Base-by-base conservation (phyloP, 1,139 yeast species). In the Sugiyamaella pinicola region DNA sequence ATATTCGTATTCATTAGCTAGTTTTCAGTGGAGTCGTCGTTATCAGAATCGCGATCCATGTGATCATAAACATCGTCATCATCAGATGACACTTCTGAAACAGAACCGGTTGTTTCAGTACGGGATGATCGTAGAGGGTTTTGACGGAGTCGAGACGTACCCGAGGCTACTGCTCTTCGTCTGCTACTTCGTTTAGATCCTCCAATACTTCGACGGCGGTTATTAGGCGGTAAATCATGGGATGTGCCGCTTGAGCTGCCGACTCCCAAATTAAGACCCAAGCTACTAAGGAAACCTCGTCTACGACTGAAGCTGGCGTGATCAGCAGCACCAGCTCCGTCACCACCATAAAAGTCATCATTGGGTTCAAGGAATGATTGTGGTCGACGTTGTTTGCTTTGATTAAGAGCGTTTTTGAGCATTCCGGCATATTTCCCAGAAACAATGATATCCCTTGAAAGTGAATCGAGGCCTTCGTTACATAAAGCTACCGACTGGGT, bases 71-170 rank as follows among this genome's bases (percentile, higher is more conserved):
- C 7, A 19, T 43, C 47, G 7, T 43, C 47, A 4, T 41, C 35
- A 6, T 43, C 39, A 21, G 47, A 43, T 4, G 47, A 42, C 37
- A 42, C 15, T 2, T 42, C 47, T n/a, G 47, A 43, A 15, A 31
- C 39, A 10, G 47, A 42, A 3, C 34, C 44, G 4, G 34, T 40
- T 6, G 12, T 5, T 21, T 38, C 44, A 4, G 28, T 12, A n/a
- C 28, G 37, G 8, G 37, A 13, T 4, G 28, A n/a, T 13, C 33
- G 31, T n/a, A 21, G 47, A 12, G 29, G 21, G n/a, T 28, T 18
- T 9, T 33, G 39, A 10, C 47, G 47, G 2, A 22, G 8, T 10
- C 39, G 26, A 2, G 33, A 8, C 3, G 21, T 12, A 13, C 28
- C 37, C 15, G 17, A n/a, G 9, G 31, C n/a, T 19, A 9, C 37